phyloP scores from a whole-genome alignment of 257 asterid genomes.

The Plantago ovata region DNA sequence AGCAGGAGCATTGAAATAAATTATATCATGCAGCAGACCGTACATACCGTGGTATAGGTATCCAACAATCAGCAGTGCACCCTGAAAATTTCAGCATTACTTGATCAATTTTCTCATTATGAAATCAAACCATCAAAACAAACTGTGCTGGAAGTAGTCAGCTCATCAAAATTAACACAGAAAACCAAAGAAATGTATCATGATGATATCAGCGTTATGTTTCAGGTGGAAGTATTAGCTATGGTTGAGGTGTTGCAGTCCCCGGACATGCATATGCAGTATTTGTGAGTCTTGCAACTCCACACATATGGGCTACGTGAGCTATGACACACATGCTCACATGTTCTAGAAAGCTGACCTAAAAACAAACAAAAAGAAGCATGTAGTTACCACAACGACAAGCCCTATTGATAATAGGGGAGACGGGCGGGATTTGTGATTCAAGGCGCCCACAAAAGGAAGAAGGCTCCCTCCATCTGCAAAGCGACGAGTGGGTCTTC shows the following conservation, averaged over 20 bases:
- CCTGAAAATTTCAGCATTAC: constrained; percentile 47
- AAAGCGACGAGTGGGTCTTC: constrained; percentile 80
- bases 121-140: not conserved
- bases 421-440: constrained; percentile 77
- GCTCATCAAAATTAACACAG: not conserved
- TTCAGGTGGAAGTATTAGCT: no score
- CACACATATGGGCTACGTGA: no score
- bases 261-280: no score
- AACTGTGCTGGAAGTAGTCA: constrained; percentile 8
- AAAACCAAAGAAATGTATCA: no score
- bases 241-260: no score
- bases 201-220: no score
- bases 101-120: constrained; percentile 9
- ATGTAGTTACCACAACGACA: constrained; percentile 57
- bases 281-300: no score
- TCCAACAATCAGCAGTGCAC: constrained; percentile 78
- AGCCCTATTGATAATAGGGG: constrained; percentile 74
- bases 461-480: constrained; percentile 49
- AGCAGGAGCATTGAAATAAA: not conserved
- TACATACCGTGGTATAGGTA: constrained; percentile 55
- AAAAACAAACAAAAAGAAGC: not conserved
- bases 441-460: constrained; percentile 71
- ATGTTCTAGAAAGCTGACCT: no score
- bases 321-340: no score
- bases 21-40: no score